These are phyloP conservation scores for Wallacemonas sp. DNA, from an alignment of 208 protist genomes.

Conservation along the genomic window DNA sequence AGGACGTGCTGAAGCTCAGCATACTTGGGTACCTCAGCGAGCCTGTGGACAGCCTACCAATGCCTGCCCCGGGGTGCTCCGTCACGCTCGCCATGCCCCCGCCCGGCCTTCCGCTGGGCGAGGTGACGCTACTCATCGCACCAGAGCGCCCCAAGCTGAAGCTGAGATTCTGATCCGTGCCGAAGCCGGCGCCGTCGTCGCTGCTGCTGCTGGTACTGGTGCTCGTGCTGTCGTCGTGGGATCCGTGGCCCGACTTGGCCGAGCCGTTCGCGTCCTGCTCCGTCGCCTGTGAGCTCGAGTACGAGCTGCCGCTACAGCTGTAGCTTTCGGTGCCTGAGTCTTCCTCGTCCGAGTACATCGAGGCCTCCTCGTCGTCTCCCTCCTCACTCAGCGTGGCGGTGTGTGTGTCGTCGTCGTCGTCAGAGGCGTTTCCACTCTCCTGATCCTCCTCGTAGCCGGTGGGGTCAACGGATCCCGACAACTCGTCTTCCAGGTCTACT, in stretches of 20 bases:
- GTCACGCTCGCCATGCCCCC: neutral
- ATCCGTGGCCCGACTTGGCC: neutral
- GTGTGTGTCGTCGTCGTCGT: neutral
- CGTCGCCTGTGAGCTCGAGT: neutral
- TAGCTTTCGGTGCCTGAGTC: neutral
- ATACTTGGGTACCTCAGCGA: neutral
- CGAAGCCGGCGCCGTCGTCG: neutral
- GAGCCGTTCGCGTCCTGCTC: neutral
- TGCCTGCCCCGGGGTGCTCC: neutral
- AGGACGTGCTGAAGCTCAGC: neutral
- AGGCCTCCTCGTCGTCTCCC: neutral
- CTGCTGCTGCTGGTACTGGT: conserved; percentile 3
- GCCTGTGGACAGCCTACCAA: too few species aligned
- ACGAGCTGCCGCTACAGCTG: neutral
- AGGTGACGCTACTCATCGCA: too few species aligned
- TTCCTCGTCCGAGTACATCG: neutral
- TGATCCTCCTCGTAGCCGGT: conserved; percentile 6
- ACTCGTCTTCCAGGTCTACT: neutral
- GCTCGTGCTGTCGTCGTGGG: neutral
- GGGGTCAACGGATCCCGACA: neutral
- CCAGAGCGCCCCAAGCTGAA: neutral
- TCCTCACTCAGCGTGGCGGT: neutral
- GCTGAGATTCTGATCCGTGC: neutral
- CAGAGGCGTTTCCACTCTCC: neutral
- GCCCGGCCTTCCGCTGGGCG: neutral